Evolutionary conservation across 352 stramenopile genomes (phyloP), one percentile per base, ranked within the genome.

Genomic region (Thraustochytrium sp.): DNA sequence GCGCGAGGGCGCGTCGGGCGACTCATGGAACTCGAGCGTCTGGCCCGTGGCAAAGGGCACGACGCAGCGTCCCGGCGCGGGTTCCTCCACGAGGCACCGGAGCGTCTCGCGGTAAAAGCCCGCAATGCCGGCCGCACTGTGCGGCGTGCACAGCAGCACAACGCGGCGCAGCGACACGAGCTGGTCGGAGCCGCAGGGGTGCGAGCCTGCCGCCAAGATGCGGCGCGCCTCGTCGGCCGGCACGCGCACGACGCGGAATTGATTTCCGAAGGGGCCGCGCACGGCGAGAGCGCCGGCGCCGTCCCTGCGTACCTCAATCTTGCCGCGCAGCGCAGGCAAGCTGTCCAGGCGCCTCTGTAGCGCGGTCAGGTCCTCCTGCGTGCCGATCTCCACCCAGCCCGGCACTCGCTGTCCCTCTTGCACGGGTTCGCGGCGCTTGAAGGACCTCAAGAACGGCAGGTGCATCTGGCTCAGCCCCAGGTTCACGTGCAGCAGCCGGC

Each of bases 401-500:
- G n/a, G 46, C 2, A 53, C 46, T 9, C 76, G 21, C 13, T 65
- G 68, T 8, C 16, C 31, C 26, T 34, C 23, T 4, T 23, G 34
- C 68, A 63, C 31, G 26, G 42, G 34, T 3, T 64, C 29, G 11
- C 68, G 68, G 16, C 53, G 21, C 63, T 40, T 44, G n/a, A 36
- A 49, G 11, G n/a, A 23, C 76, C 63, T 65, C 26, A 40, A 29
- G 68, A 72, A 26, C 51, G 40, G 48, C 42, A 72, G 8, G 3
- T 72, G 59, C 59, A 72, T 72, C 26, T 72, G 59, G 36, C 59
- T 72, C 59, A 72, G 9, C 1, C 59, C 68, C 13, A 61, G 37
- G 31, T 80, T 80, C 26, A 64, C 68, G 68, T 80, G 68, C 31
- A 80, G 68, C 31, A 63, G 37, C 1, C 48, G 48, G 13, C 11